Evolutionary conservation across 345 rosid genomes (phyloP).

Genomic region (Eucalyptus regnans): DNA sequence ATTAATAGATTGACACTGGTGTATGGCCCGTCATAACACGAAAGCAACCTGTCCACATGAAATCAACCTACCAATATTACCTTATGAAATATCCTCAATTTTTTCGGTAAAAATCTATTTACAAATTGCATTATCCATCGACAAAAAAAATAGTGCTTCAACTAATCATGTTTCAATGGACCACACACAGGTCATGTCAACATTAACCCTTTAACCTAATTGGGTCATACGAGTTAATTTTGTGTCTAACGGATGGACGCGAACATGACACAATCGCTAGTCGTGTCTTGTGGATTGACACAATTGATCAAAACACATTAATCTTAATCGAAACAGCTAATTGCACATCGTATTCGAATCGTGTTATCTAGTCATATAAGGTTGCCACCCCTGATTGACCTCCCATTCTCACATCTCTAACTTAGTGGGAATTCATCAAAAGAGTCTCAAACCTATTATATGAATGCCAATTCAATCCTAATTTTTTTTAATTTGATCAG

Average conservation of each 20-base stretch:
- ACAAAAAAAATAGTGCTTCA: neutral
- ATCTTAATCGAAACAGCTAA: neutral
- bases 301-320: neutral
- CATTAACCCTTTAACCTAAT: neutral
- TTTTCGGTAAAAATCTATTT: neutral
- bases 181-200: neutral
- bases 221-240: neutral
- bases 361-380: neutral
- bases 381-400: neutral
- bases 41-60: neutral
- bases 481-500: accelerated
- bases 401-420: neutral
- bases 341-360: neutral
- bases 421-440: neutral
- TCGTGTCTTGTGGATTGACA: neutral
- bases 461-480: neutral
- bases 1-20: neutral
- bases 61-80: neutral
- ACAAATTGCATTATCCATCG: neutral
- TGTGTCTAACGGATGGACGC: neutral
- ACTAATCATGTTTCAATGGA: neutral
- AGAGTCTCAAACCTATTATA: neutral
- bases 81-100: neutral
- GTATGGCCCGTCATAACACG: neutral
- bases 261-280: neutral